Evolutionary conservation across 1,284 basidiomycete species (phyloP).

Genomic region (Fistulinella cinereoalba): DNA sequence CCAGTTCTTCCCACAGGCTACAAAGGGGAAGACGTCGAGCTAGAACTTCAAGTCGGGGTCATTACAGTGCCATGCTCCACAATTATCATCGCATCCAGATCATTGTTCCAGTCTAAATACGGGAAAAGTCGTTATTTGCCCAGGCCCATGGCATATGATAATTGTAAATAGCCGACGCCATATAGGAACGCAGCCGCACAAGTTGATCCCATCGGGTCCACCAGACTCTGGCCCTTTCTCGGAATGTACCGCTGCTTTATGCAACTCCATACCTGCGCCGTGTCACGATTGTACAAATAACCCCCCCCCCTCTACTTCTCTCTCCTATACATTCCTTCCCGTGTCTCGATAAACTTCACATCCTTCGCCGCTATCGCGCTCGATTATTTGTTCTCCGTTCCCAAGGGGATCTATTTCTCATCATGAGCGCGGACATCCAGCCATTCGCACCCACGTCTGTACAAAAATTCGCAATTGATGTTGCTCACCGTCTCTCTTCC

Average conservation of each 20-base stretch:
- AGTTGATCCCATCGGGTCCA: constrained; percentile 18
- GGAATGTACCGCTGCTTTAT: constrained; percentile 34
- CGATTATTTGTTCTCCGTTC: constrained; percentile 16
- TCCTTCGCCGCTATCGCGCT: constrained; percentile 2
- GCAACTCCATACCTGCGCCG: constrained; percentile 19
- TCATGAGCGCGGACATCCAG: constrained; percentile 12
- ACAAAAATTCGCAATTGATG: constrained; percentile 32
- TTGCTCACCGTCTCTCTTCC: constrained; percentile 34
- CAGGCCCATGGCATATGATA: constrained; percentile 3
- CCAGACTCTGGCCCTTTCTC: constrained; percentile 16
- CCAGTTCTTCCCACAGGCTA: constrained; percentile 15
- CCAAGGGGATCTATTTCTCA: constrained; percentile 17
- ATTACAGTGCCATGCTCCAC: constrained; percentile 11
- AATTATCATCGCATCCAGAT: no score
- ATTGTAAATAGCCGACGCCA: constrained; percentile 3
- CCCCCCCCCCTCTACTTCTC: constrained; percentile 12
- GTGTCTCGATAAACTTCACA: constrained; percentile 4
- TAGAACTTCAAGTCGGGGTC: constrained; percentile 10
- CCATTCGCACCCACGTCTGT: constrained; percentile 21
- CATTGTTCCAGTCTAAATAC: constrained; percentile 9
- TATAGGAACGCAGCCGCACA: constrained; percentile 8
- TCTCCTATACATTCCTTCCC: constrained; percentile 12
- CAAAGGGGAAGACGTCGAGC: not conserved
- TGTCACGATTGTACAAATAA: constrained; percentile 32
- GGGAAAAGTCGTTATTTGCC: constrained; percentile 2